Evolutionary conservation across 805 yeast genomes (phyloP), one percentile per base, ranked within the genome.

Genomic region (Blastobotrys mokoenaii): DNA sequence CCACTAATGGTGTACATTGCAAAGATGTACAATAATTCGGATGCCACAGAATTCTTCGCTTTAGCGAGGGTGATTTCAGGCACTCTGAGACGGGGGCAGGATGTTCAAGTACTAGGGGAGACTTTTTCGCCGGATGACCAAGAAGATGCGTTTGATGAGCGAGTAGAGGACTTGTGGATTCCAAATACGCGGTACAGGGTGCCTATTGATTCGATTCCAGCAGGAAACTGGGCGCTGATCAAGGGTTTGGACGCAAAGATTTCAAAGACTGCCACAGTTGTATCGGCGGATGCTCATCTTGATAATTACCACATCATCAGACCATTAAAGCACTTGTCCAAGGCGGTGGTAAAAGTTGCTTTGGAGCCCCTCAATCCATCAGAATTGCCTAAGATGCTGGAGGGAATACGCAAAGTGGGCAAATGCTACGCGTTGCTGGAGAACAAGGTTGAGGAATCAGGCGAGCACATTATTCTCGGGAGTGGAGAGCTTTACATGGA

Each of bases 401-500:
- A 76, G n/a, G 89, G 87, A 0, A 65, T 93, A 40, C 70, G 82
- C 47, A 74, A 70, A 46, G 65, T 84, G 25, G 73, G 73, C 54
- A 76, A 74, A 52, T 67, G 80, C 0, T 89, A 85, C 57, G 72
- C 82, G 8, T 82, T 88, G 2, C 70, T 79, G 32, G 72, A 72
- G 16, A 67, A 84, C n/a, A 77, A 73, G 51, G 86, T 83, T 1
- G 96, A 87, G 59, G 95, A 85, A 52, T 82, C 89, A 43, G 96
- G 97, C 1, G 97, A 88, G 55, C 86, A 83, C 59, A 79, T 80
- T 1, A 60, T 93, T 0, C 57, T 80, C 22, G 96, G 93, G 0
- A 76, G 86, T 8, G 98, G 98, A 5, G 97, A 93, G 58, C 55
- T 90, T 14, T 86, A 85, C 57, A 61, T 93, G 63, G 97, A 93